Evolutionary conservation across 2,329 filamentous ascomycete species (phyloP).

Genomic region (Aurifilum marmelostoma): DNA sequence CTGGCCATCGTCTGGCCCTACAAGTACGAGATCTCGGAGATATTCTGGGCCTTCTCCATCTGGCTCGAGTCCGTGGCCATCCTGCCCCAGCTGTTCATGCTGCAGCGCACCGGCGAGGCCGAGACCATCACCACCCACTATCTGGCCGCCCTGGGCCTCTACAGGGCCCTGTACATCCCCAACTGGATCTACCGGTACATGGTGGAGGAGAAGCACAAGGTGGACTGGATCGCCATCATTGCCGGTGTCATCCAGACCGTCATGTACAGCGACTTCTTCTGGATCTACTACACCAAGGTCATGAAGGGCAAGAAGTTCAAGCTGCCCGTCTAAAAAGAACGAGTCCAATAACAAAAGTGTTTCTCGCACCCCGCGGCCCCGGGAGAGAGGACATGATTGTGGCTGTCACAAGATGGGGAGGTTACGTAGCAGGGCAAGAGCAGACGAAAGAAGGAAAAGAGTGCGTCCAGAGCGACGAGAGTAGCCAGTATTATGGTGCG

Average conservation of each 20-base stretch:
- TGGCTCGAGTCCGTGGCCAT: conserved; percentile 98
- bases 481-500: background rate
- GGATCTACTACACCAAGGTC: conserved; percentile 98
- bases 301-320: conserved; percentile 89
- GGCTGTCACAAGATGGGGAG: background rate
- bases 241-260: conserved; percentile 93
- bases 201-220: conserved; percentile 69
- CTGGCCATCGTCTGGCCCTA: conserved; percentile 84
- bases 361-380: too few species aligned
- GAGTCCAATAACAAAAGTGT: too few species aligned
- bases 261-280: conserved; percentile 99
- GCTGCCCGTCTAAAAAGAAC: conserved; percentile 67
- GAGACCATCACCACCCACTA: conserved; percentile 99
- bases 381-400: too few species aligned
- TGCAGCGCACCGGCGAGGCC: conserved; percentile 95
- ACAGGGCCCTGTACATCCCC: conserved; percentile 94
- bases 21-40: conserved; percentile 80
- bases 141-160: conserved; percentile 87
- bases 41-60: conserved; percentile 96
- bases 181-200: conserved; percentile 97
- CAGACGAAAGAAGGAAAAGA: background rate
- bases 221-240: conserved; percentile 84
- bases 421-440: background rate
- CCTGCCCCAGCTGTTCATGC: conserved; percentile 95
- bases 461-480: background rate